Percentiles rank a stretch among this genome's conserved stretches.
These are phyloP conservation scores for Ogataea neopini DNA, from an alignment of 805 yeast species.

Conservation along the genomic window DNA sequence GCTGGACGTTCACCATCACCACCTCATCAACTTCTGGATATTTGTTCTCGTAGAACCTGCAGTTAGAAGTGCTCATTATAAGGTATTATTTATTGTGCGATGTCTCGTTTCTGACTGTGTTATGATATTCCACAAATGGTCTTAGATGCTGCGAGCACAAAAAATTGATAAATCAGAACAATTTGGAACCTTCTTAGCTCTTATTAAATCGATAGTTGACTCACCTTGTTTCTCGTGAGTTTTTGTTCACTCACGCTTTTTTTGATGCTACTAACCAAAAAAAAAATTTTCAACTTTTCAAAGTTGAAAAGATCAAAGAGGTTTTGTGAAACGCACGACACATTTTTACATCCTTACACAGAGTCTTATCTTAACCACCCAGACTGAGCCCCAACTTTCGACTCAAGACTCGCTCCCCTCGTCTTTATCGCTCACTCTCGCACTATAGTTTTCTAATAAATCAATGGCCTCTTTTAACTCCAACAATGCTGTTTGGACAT, in stretches of 20 bases:
- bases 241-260: background rate
- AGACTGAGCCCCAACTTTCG: background rate
- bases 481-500: slow-evolving; percentile 57
- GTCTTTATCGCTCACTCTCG: slow-evolving; percentile 3
- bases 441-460: slow-evolving; percentile 12
- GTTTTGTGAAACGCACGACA: slow-evolving; percentile 3
- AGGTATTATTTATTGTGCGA: background rate
- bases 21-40: slow-evolving; percentile 99
- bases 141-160: background rate
- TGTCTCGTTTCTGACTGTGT: background rate
- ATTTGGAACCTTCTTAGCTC: background rate
- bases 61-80: slow-evolving; percentile 81
- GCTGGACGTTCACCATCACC: slow-evolving; percentile 98
- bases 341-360: background rate
- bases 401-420: background rate
- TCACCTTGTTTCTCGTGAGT: background rate
- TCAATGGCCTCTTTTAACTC: slow-evolving; percentile 54
- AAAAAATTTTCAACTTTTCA: slow-evolving; percentile 10
- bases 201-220: background rate
- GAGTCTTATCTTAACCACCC: background rate
- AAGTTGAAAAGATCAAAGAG: background rate
- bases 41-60: slow-evolving; percentile 97
- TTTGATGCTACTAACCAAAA: background rate
- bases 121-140: background rate
- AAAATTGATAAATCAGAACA: background rate